These are phyloP conservation scores for Didymella exigua DNA, from an alignment of 2,329 filamentous ascomycete genomes.

Conservation along the genomic window DNA sequence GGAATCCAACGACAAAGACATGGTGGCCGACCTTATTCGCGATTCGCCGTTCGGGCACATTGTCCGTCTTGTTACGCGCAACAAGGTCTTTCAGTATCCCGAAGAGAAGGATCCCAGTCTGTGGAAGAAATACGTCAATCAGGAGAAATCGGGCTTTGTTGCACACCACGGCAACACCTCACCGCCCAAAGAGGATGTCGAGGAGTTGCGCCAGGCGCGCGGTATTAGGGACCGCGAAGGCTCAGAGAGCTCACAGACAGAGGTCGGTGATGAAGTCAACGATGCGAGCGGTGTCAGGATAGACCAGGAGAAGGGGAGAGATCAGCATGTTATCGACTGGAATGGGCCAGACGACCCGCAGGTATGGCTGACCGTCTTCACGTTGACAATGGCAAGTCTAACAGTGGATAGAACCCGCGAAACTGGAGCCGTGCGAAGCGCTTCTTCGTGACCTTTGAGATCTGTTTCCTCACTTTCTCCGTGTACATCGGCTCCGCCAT, in stretches of 20 bases:
- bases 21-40: slow-evolving; percentile 28
- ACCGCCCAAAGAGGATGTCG: slow-evolving; percentile 40
- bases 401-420: slow-evolving; percentile 48
- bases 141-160: slow-evolving; percentile 57
- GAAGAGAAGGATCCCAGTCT: slow-evolving; percentile 57
- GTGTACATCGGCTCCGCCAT: slow-evolving; percentile 59
- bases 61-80: slow-evolving; percentile 49
- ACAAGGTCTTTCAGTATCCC: slow-evolving; percentile 50
- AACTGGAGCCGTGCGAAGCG: slow-evolving; percentile 56
- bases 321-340: slow-evolving; percentile 59
- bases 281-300: slow-evolving; percentile 51
- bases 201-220: slow-evolving; percentile 24
- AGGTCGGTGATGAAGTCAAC: slow-evolving; percentile 25
- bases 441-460: slow-evolving; percentile 53
- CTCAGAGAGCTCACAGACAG: slow-evolving; percentile 21
- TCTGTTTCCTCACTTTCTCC: slow-evolving; percentile 59
- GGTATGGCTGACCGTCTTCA: slow-evolving; percentile 20
- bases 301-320: slow-evolving; percentile 60
- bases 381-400: not conserved
- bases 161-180: slow-evolving; percentile 53
- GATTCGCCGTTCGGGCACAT: slow-evolving; percentile 42
- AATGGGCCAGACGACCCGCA: slow-evolving; percentile 55
- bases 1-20: not conserved
- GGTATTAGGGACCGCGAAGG: slow-evolving; percentile 18
- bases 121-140: slow-evolving; percentile 57